Evolutionary conservation across 192 early-diverging fungal genomes (phyloP).

Genomic region (Geranomyces variabilis): DNA sequence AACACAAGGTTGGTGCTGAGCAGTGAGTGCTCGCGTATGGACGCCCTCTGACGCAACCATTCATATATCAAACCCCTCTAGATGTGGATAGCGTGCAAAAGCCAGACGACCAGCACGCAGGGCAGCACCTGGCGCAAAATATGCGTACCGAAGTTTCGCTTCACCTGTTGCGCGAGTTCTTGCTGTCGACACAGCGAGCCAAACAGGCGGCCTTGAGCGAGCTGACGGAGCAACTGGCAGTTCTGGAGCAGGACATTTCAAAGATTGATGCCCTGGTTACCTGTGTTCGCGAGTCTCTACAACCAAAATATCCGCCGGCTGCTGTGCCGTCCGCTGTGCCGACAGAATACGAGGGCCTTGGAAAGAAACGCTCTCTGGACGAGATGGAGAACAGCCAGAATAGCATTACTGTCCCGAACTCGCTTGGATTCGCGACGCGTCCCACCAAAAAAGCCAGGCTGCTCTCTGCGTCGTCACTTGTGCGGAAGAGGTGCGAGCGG

Average conservation of each 20-base stretch:
- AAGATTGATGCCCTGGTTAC: neutral
- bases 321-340: neutral
- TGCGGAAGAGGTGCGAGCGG: conserved; percentile 2
- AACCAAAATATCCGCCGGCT: neutral
- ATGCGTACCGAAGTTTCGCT: conserved; percentile 54
- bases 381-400: neutral
- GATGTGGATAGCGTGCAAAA: too few species aligned
- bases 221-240: conserved; percentile 47
- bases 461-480: neutral
- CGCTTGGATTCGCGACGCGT: neutral
- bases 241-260: conserved; percentile 51
- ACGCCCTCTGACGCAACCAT: too few species aligned
- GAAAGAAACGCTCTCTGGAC: neutral
- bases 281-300: neutral
- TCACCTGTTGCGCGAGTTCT: conserved; percentile 65
- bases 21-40: too few species aligned
- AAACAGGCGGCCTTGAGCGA: conserved; percentile 40
- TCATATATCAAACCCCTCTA: too few species aligned
- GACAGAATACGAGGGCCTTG: neutral
- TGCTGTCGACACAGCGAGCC: conserved; percentile 48
- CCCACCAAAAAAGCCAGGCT: neutral
- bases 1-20: too few species aligned
- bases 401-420: neutral
- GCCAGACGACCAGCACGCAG: too few species aligned
- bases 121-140: too few species aligned